Base-by-base conservation (phyloP, 805 yeast genomes). In the Nakazawaea anatomiae region DNA sequence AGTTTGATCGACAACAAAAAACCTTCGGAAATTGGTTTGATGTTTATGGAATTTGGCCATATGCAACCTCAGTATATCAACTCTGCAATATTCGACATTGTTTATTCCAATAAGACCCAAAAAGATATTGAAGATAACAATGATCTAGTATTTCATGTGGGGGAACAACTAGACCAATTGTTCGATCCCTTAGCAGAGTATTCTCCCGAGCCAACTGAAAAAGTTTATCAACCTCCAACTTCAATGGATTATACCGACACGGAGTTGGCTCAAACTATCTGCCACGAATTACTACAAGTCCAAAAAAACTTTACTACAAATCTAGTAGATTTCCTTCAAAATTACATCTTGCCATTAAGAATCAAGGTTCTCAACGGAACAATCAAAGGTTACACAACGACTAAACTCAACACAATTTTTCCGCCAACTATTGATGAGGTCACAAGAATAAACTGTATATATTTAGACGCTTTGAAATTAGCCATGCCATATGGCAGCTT, bases 391-490 rank as follows among this genome's bases (percentile, higher is more conserved):
- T 62, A 80, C 41, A 82, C 88, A 1, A 82, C 87, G 2, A 66
- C 83, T 1, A 80, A 82, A 57, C 73, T 91, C 35, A 91, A 92
- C 64, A 74, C 82, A 46, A 75, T 89, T 0, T 90, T 92, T 61
- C 97, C 98, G 2, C 97, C 97, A 0, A 92, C 98, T 0, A 86
- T 92, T 18, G 97, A 92, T 66, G 98, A 92, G 68, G 83, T 92
- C 14, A 87, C 96, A 9, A 75, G 97, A 60, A 84, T 92, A 39
- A 91, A 91, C 62, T 88, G 96, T 61, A 82, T 92, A 4, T 80
- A 89, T 52, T 77, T 87, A 54, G 95, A 87, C 57, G 80, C 94
- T 27, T 67, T 92, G 50, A 79, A 80, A 52, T 66, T 76, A 12
- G 92, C 97, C 0, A 60, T 71, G 2, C 80, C 83, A 0, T 80